Conservation (phyloP, 2,329 filamentous ascomycete genomes). For the Ceratocystis ficicola region DNA sequence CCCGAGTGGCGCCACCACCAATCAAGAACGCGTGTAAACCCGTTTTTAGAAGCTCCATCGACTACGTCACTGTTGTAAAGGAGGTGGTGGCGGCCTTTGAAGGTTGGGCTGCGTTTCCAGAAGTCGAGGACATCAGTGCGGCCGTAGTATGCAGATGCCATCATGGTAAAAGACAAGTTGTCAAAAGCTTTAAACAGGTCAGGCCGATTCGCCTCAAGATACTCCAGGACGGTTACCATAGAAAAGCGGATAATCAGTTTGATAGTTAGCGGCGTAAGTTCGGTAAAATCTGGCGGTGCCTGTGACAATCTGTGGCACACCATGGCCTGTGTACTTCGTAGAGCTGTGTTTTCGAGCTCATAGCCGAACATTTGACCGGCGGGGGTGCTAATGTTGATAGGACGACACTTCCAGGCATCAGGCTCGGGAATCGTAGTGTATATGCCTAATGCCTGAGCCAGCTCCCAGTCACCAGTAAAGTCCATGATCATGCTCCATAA, state of each 20-base stretch:
- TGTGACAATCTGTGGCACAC: slow-evolving; percentile 63
- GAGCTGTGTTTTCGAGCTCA: slow-evolving; percentile 72
- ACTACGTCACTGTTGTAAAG: slow-evolving; percentile 68
- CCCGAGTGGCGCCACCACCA: slow-evolving; percentile 79
- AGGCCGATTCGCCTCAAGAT: slow-evolving; percentile 47
- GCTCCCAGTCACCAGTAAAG: slow-evolving; percentile 77
- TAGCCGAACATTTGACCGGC: slow-evolving; percentile 47
- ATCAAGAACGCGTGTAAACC: slow-evolving; percentile 73
- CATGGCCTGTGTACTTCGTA: slow-evolving; percentile 56
- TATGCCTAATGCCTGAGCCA: slow-evolving; percentile 67
- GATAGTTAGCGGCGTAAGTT: slow-evolving; percentile 68
- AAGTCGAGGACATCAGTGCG: slow-evolving; percentile 76
- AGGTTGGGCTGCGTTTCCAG: slow-evolving; percentile 75
- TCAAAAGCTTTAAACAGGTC: slow-evolving; percentile 77
- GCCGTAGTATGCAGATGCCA: slow-evolving; percentile 77
- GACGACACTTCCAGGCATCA: slow-evolving; percentile 55
- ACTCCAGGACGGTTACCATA: slow-evolving; percentile 64
- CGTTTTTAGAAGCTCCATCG: slow-evolving; percentile 74
- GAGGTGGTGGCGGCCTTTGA: slow-evolving; percentile 60
- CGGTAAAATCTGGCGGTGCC: slow-evolving; percentile 55
- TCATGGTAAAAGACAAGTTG: slow-evolving; percentile 72
- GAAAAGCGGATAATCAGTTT: slow-evolving; percentile 88
- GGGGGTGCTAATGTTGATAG: slow-evolving; percentile 33
- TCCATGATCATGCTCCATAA: slow-evolving; percentile 84
- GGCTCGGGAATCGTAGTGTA: slow-evolving; percentile 68